A percentile compares a stretch with the other conserved stretches of the same genome.
phyloP scores from a whole-genome alignment of 345 rosid species.

The Populus nigra region DNA sequence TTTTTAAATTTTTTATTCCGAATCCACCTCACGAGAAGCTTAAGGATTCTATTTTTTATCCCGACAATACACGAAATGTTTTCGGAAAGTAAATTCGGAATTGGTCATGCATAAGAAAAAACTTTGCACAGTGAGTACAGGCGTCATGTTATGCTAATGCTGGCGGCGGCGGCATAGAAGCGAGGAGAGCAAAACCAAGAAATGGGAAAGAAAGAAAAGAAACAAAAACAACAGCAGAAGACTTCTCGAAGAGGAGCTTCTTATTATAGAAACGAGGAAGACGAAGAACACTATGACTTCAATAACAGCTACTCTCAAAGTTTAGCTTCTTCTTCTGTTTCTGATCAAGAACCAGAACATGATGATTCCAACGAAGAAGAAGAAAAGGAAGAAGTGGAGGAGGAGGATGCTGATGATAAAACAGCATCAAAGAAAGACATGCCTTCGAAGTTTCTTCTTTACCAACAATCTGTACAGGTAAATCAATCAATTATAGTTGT shows the following conservation, averaged over 20 bases:
- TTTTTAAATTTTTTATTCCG: no score
- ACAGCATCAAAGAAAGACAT: slow-evolving; percentile 30
- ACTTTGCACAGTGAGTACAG: no score
- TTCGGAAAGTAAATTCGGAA: no score
- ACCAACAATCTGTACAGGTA: slow-evolving; percentile 89
- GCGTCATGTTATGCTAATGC: no score
- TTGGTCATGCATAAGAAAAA: no score
- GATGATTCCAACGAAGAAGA: slow-evolving; percentile 22
- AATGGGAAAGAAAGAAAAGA: slow-evolving; percentile 82
- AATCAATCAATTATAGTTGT: background rate
- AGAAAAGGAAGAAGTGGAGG: slow-evolving; percentile 20
- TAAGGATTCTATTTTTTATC: no score
- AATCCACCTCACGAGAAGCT: no score
- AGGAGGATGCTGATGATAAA: slow-evolving; percentile 22
- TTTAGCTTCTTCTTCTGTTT: slow-evolving; percentile 25
- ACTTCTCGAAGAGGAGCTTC: slow-evolving; percentile 40
- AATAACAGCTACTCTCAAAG: slow-evolving; percentile 12
- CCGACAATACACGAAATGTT: no score
- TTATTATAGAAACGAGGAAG: slow-evolving; percentile 24
- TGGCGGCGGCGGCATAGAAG: background rate
- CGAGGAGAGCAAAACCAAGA: background rate
- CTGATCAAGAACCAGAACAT: slow-evolving; percentile 20
- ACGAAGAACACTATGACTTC: slow-evolving; percentile 33
- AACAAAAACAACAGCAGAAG: slow-evolving; percentile 55
- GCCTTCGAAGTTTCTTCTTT: slow-evolving; percentile 77